Evolutionary conservation across 2,329 filamentous ascomycete genomes (phyloP).

Genomic region (Penicillium sp.): DNA sequence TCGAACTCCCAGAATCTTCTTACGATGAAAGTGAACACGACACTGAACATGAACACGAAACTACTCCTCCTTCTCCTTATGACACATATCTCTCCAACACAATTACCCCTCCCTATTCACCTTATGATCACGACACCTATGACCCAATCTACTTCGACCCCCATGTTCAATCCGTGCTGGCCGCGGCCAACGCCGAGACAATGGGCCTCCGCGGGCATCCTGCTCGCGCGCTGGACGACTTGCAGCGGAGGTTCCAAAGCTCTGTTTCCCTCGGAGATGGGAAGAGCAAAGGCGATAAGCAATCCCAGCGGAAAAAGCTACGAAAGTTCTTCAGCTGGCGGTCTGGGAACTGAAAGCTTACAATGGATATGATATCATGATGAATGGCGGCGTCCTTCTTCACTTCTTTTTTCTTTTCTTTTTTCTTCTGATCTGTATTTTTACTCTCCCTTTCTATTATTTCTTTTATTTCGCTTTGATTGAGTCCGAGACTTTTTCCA

Average conservation of each 20-base stretch:
- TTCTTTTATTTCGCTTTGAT: slow-evolving; percentile 4
- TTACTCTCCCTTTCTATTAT: not conserved
- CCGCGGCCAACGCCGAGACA: slow-evolving; percentile 25
- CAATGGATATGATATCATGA: slow-evolving; percentile 3
- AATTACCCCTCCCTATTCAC: slow-evolving; percentile 6
- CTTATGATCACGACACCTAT: slow-evolving; percentile 13
- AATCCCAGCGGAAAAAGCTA: slow-evolving; percentile 17
- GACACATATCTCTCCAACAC: slow-evolving; percentile 18
- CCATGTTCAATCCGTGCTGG: slow-evolving; percentile 26
- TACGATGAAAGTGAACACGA: not conserved
- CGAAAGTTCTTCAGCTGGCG: slow-evolving; percentile 26
- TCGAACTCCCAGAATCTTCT: slow-evolving; percentile 6
- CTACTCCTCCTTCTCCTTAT: slow-evolving; percentile 7
- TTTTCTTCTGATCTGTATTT: not conserved
- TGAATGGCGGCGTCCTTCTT: not conserved
- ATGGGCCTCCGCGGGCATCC: slow-evolving; percentile 23
- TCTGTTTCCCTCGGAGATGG: slow-evolving; percentile 10
- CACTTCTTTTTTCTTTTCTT: slow-evolving; percentile 2
- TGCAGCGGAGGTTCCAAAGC: slow-evolving; percentile 21
- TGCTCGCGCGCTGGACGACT: slow-evolving; percentile 21
- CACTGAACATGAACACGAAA: not conserved
- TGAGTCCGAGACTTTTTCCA: slow-evolving; percentile 8
- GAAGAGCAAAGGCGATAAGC: slow-evolving; percentile 16
- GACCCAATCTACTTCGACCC: slow-evolving; percentile 24
- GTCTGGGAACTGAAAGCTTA: slow-evolving; percentile 14